A percentile compares a stretch with the other conserved stretches of the same genome.
phyloP scores from a whole-genome alignment of 2,329 filamentous ascomycete genomes.

The Phialophora macrospora region DNA sequence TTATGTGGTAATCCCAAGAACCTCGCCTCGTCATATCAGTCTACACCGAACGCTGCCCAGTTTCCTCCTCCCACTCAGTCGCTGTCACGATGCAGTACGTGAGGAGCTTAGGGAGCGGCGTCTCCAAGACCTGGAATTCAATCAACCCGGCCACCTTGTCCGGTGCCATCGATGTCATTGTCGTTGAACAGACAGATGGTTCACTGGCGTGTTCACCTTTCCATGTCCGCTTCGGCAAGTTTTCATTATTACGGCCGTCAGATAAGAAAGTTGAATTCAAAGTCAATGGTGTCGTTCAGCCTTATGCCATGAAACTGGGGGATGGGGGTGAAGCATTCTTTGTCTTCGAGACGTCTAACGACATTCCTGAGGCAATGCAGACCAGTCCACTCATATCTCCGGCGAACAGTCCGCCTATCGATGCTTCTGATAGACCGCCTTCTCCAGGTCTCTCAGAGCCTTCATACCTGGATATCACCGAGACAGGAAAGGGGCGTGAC shows the following conservation, averaged over 20 bases:
- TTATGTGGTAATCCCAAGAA: conserved; percentile 19
- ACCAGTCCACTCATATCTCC: conserved; percentile 94
- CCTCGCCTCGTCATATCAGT: conserved; percentile 11
- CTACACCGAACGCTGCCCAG: neutral
- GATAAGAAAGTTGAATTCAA: conserved; percentile 99
- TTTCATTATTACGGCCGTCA: conserved; percentile 88
- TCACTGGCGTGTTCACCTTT: conserved; percentile 90
- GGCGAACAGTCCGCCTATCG: conserved; percentile 70
- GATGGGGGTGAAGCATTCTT: conserved; percentile 99
- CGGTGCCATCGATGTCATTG: conserved; percentile 98
- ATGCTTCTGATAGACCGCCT: conserved; percentile 34
- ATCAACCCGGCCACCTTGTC: conserved; percentile 97
- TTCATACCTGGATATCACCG: conserved; percentile 55
- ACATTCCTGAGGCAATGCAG: conserved; percentile 89
- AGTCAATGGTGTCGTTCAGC: conserved; percentile 88
- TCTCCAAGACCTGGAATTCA: conserved; percentile 98
- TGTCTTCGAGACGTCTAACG: conserved; percentile 92
- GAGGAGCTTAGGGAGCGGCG: conserved; percentile 88
- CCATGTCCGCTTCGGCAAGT: conserved; percentile 98
- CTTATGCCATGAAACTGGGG: conserved; percentile 97
- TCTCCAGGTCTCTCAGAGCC: conserved; percentile 53
- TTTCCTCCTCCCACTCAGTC: neutral
- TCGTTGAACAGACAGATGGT: conserved; percentile 92
- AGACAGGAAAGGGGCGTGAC: conserved; percentile 36
- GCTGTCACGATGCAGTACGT: conserved; percentile 85